phyloP scores from a whole-genome alignment of 2,329 filamentous ascomycete genomes.

The Hymenoscyphus infarciens region DNA sequence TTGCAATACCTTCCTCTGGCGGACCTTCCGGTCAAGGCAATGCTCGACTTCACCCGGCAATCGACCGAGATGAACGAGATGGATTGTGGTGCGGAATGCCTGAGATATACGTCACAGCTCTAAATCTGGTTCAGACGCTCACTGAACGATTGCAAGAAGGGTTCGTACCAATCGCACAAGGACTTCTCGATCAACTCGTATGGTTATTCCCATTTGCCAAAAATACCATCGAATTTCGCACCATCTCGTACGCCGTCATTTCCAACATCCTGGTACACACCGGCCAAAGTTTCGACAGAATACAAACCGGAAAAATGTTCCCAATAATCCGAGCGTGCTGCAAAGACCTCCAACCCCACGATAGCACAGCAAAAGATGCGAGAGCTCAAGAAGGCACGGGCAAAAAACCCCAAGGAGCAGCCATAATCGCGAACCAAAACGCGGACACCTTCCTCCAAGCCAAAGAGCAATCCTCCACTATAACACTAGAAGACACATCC shows the following conservation, averaged over 20 bases:
- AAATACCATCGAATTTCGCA: constrained; percentile 52
- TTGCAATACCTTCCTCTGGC: constrained; percentile 45
- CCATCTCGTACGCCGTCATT: constrained; percentile 57
- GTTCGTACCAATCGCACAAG: constrained; percentile 57
- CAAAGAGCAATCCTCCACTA: constrained; percentile 29
- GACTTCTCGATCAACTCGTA: constrained; percentile 65
- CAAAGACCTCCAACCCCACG: constrained; percentile 51
- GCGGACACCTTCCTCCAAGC: constrained; percentile 67
- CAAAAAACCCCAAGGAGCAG: constrained; percentile 36
- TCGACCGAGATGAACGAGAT: constrained; percentile 77
- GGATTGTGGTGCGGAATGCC: constrained; percentile 72
- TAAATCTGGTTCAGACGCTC: constrained; percentile 59
- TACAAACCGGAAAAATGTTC: constrained; percentile 59
- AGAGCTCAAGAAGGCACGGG: constrained; percentile 4
- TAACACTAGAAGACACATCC: constrained; percentile 39
- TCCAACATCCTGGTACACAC: constrained; percentile 54
- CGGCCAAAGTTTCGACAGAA: constrained; percentile 64
- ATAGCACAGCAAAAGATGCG: constrained; percentile 21
- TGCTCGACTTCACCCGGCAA: constrained; percentile 65
- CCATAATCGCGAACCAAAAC: constrained; percentile 50
- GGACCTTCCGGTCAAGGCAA: constrained; percentile 19
- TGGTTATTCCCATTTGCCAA: constrained; percentile 65
- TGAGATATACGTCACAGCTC: constrained; percentile 66
- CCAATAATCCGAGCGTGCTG: constrained; percentile 66
- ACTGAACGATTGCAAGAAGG: constrained; percentile 55